Base-by-base conservation (phyloP, 139 green algal species). In the Chlamydomonas eustigma region DNA sequence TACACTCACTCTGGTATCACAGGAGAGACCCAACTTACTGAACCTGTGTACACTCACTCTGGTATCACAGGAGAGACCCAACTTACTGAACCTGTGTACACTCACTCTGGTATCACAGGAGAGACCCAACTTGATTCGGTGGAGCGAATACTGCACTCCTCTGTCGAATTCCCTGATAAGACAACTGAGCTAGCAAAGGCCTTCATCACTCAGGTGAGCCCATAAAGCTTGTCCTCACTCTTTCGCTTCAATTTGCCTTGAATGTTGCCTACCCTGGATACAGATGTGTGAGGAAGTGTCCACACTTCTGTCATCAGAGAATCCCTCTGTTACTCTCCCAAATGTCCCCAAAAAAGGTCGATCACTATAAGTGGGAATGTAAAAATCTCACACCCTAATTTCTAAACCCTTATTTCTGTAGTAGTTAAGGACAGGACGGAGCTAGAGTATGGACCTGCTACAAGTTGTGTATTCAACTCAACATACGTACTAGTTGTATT, bases 51-150 rank as follows among this genome's bases (percentile, higher is more conserved):
- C 44, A 58, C 44, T 18, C 44, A 58, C 44, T 58, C 44, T 58
- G 44, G 18, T 28, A 58, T 18, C 44, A 58, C 44, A 58, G 18
- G 12, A n/a, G n/a, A n/a, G n/a, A n/a, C n/a, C n/a, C n/a, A n/a
- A n/a, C n/a, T n/a, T n/a, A n/a, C n/a, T n/a, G n/a, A n/a, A n/a
- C n/a, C 18, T 58, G 44, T 58, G 18, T 18, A 58, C 44, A 58
- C 44, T 18, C 44, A 58, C 44, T 58, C 18, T 18, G 12, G 18
- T 58, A 8, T 39, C 74, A 22, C 69, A 81, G 80, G 80, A 25
- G 76, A 85, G 67, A 82, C 71, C 2, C 81, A 87, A 71, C 71
- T 87, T 24, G 81, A 83, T 66, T 80, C 64, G 6, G 81, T 87
- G 28, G 81, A 87, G 71, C 76, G 74, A 34, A 87, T 87, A 78